Conservation (phyloP, 1,139 yeast genomes). For the Hansenula lynferdii region DNA sequence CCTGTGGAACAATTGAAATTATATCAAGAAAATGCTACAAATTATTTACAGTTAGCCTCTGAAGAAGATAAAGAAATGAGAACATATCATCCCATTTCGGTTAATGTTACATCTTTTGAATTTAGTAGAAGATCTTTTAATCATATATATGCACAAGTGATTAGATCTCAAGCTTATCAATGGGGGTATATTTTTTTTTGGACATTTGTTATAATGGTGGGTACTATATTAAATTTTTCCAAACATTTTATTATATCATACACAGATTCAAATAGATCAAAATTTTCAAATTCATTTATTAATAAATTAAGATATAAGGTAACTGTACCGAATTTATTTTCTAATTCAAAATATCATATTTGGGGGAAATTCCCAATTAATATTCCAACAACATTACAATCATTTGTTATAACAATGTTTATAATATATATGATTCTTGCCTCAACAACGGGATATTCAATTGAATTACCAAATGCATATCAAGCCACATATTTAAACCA, state of each 20-base stretch:
- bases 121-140: constrained; percentile 29
- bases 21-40: constrained; percentile 29
- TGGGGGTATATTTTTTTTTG: constrained; percentile 39
- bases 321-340: constrained; percentile 36
- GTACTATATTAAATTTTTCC: constrained; percentile 24
- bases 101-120: constrained; percentile 25
- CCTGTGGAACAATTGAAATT: constrained; percentile 27
- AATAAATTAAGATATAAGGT: constrained; percentile 14
- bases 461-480: constrained; percentile 35
- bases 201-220: constrained; percentile 27
- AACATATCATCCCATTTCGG: constrained; percentile 27
- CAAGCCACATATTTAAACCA: constrained; percentile 35
- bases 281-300: constrained; percentile 9
- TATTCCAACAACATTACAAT: constrained; percentile 47
- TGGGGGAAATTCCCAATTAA: constrained; percentile 28
- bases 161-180: constrained; percentile 34
- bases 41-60: constrained; percentile 24
- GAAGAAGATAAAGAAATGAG: constrained; percentile 8
- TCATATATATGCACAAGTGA: constrained; percentile 24
- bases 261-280: constrained; percentile 8
- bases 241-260: constrained; percentile 14
- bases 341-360: constrained; percentile 16
- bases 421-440: constrained; percentile 31
- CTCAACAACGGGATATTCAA: constrained; percentile 33
- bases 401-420: constrained; percentile 34